These are phyloP conservation scores for Kodamaea nitidulidarum DNA, from an alignment of 805 yeast species.

Conservation along the genomic window DNA sequence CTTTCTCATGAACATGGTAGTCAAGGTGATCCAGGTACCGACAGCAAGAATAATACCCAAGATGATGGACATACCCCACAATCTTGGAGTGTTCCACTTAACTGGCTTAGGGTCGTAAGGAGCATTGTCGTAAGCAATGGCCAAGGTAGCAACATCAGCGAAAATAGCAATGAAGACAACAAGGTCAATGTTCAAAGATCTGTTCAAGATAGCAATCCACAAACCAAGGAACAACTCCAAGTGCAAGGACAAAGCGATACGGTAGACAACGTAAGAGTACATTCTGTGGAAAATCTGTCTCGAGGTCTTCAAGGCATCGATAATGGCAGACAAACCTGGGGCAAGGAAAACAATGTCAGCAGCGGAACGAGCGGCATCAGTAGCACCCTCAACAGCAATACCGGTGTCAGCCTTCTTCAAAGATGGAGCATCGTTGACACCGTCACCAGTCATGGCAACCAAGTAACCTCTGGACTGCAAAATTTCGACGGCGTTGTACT, in stretches of 20 bases:
- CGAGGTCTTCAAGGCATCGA: conserved; percentile 54
- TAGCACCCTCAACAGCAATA: conserved; percentile 98
- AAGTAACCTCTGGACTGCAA: conserved; percentile 93
- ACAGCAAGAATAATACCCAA: conserved; percentile 83
- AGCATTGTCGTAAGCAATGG: conserved; percentile 97
- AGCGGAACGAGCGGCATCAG: conserved; percentile 96
- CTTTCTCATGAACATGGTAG: conserved; percentile 85
- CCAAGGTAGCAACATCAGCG: conserved; percentile 95
- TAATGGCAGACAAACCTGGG: conserved; percentile 32
- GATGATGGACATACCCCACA: conserved; percentile 93
- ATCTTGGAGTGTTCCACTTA: conserved; percentile 94
- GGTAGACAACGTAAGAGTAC: conserved; percentile 97
- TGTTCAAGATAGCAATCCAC: conserved; percentile 93
- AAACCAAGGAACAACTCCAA: conserved; percentile 92
- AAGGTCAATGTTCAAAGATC: conserved; percentile 81
- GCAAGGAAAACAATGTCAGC: conserved; percentile 81
- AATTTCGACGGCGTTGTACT: conserved; percentile 92
- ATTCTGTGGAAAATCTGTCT: conserved; percentile 74
- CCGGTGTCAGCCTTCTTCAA: conserved; percentile 85
- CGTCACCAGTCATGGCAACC: conserved; percentile 99
- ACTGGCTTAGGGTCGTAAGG: conserved; percentile 91
- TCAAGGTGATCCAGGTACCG: conserved; percentile 92
- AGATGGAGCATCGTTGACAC: conserved; percentile 98
- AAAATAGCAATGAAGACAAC: conserved; percentile 95
- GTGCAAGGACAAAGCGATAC: conserved; percentile 93